Conservation (phyloP, 2,329 filamentous ascomycete species). For the Penicillium frequentans region DNA sequence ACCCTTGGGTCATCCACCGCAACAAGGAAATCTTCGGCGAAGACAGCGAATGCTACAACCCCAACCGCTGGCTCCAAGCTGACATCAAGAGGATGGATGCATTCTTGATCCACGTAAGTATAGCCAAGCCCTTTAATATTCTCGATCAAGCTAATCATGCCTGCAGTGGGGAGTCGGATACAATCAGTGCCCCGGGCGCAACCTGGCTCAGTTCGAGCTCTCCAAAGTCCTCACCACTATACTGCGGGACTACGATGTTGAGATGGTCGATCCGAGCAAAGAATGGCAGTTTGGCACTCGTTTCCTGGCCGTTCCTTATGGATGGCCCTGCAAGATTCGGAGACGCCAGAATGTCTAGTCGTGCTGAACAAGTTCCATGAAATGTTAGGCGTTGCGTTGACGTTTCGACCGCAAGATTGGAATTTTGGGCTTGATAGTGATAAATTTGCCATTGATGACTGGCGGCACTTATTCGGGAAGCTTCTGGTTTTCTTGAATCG, state of each 20-base stretch:
- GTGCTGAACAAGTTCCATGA: not conserved
- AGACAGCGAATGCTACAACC: conserved; percentile 24
- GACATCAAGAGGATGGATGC: not conserved
- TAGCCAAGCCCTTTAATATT: not conserved
- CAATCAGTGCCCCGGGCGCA: conserved; percentile 12
- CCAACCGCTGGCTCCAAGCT: conserved; percentile 20
- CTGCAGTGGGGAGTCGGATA: conserved; percentile 13
- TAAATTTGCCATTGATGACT: too few relatives aligned
- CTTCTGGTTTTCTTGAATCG: too few relatives aligned
- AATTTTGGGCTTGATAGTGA: not conserved
- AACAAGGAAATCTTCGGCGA: conserved; percentile 22
- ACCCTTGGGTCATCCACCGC: conserved; percentile 32
- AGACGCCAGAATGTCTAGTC: not conserved
- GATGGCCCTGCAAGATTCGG: conserved; percentile 8
- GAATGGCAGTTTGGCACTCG: conserved; percentile 6
- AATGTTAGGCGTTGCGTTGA: too few relatives aligned
- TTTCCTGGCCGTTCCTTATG: conserved; percentile 2
- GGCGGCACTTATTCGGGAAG: too few relatives aligned
- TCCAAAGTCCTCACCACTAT: conserved; percentile 9
- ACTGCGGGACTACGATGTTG: conserved; percentile 12
- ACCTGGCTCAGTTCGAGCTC: conserved; percentile 13
- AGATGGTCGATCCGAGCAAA: conserved; percentile 5
- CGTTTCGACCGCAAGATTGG: not conserved
- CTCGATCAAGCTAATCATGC: not conserved
- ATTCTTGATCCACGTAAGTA: conserved; percentile 18